Evolutionary conservation across 2,329 filamentous ascomycete genomes (phyloP).

Genomic region (Stemphylium vesicarium): DNA sequence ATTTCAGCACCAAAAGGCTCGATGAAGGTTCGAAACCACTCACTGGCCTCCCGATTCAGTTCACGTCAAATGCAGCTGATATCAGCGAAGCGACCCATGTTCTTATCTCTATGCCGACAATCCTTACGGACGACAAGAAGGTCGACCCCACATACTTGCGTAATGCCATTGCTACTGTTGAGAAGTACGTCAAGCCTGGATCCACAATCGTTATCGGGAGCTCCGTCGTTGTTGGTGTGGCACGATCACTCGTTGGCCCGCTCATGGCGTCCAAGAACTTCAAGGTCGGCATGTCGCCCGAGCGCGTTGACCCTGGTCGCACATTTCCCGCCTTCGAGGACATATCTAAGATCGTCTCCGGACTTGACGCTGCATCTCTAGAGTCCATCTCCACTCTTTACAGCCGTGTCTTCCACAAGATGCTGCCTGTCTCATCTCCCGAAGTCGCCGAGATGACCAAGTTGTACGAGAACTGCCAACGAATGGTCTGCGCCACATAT

Average conservation of each 20-base stretch:
- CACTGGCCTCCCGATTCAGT: constrained; percentile 10
- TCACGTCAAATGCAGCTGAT: constrained; percentile 37
- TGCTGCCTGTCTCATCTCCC: constrained; percentile 60
- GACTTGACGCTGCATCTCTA: constrained; percentile 51
- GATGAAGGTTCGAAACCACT: constrained; percentile 3
- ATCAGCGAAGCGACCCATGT: constrained; percentile 58
- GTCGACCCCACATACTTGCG: constrained; percentile 58
- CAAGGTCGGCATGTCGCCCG: constrained; percentile 45
- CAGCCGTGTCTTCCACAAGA: constrained; percentile 54
- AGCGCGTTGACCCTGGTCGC: constrained; percentile 59
- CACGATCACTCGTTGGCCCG: constrained; percentile 57
- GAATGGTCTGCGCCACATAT: constrained; percentile 63
- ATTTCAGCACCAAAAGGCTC: constrained; percentile 12
- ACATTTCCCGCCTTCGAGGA: constrained; percentile 45
- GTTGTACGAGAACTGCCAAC: constrained; percentile 64
- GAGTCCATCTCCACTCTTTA: constrained; percentile 57
- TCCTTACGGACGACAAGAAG: constrained; percentile 55
- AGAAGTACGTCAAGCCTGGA: constrained; percentile 52
- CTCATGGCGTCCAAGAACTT: constrained; percentile 45
- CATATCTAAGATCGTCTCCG: constrained; percentile 64
- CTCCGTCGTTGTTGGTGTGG: constrained; percentile 63
- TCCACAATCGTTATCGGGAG: constrained; percentile 61
- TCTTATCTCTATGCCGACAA: constrained; percentile 62
- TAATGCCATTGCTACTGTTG: constrained; percentile 54
- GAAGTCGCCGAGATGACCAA: constrained; percentile 66